Conservation (phyloP, 1,284 basidiomycete species). For the Ceratobasidium papillatum region DNA sequence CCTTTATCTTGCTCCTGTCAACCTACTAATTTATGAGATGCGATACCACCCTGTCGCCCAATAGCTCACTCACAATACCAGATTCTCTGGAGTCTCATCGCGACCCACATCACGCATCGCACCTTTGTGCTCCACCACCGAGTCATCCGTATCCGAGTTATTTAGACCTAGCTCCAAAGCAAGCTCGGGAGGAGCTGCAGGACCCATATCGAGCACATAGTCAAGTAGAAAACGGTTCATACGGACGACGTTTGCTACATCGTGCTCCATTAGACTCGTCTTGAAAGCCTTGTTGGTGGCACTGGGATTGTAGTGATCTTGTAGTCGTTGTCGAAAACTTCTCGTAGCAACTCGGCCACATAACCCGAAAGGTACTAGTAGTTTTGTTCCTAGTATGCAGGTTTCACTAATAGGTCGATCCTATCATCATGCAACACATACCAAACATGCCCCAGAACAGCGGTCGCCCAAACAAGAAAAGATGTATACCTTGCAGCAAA, state of each 20-base stretch:
- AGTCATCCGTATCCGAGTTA: too few species aligned
- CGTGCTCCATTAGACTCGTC: background rate
- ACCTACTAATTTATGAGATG: too few species aligned
- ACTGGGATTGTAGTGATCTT: background rate
- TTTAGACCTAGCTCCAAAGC: background rate
- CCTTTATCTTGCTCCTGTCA: too few species aligned
- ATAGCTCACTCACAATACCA: too few species aligned
- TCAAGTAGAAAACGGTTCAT: conserved; percentile 1
- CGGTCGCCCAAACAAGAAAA: conserved; percentile 17
- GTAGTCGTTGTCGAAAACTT: background rate
- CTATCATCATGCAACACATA: background rate
- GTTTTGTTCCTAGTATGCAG: background rate
- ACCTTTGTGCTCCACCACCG: too few species aligned
- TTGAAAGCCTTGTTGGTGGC: background rate
- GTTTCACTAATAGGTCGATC: background rate
- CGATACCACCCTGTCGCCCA: too few species aligned
- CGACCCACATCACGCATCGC: too few species aligned
- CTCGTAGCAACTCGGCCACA: background rate
- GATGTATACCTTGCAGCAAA: conserved; percentile 13
- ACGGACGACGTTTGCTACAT: background rate
- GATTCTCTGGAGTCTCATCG: too few species aligned
- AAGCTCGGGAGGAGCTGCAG: background rate
- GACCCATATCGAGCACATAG: conserved; percentile 10
- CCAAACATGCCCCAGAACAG: conserved; percentile 27
- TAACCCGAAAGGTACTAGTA: conserved; percentile 1